These are phyloP conservation scores for Schizophyllum commune DNA, from an alignment of 1,284 basidiomycete genomes.

Conservation along the genomic window DNA sequence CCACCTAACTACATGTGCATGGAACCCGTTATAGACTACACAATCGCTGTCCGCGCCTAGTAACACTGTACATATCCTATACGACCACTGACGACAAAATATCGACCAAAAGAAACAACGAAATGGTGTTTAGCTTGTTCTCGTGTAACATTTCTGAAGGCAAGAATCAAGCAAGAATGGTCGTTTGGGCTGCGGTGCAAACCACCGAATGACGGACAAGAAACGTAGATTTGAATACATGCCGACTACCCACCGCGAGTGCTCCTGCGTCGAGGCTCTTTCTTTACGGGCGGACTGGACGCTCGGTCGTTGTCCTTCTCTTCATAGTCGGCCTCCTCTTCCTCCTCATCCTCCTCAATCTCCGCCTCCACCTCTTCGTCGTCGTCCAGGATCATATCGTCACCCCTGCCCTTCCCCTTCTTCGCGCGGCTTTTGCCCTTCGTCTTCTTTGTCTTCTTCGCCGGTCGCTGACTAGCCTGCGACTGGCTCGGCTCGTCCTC, in stretches of 20 bases:
- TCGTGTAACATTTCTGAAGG: no score
- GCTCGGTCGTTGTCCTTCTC: constrained; percentile 17
- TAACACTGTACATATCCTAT: neutral
- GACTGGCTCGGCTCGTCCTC: constrained; percentile 13
- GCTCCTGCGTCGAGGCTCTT: constrained; percentile 5
- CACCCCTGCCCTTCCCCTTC: neutral
- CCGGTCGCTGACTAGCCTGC: constrained; percentile 13
- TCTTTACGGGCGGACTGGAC: constrained; percentile 17
- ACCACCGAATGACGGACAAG: no score
- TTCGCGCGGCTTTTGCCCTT: constrained; percentile 20
- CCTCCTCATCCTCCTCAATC: constrained; percentile 19
- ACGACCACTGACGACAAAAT: neutral
- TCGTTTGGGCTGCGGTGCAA: no score
- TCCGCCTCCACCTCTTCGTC: constrained; percentile 15
- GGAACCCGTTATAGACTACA: constrained; percentile 10
- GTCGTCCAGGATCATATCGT: constrained; percentile 16
- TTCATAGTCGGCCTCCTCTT: constrained; percentile 4
- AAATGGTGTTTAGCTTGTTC: neutral
- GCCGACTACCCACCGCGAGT: neutral
- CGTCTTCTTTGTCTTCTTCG: constrained; percentile 18
- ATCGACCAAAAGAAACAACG: neutral
- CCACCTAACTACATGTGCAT: neutral
- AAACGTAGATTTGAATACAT: no score
- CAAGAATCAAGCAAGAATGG: no score
- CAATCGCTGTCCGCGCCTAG: neutral